Evolutionary conservation across 768 basidiomycete species (phyloP).

Genomic region (Boletus vermiculosoides): DNA sequence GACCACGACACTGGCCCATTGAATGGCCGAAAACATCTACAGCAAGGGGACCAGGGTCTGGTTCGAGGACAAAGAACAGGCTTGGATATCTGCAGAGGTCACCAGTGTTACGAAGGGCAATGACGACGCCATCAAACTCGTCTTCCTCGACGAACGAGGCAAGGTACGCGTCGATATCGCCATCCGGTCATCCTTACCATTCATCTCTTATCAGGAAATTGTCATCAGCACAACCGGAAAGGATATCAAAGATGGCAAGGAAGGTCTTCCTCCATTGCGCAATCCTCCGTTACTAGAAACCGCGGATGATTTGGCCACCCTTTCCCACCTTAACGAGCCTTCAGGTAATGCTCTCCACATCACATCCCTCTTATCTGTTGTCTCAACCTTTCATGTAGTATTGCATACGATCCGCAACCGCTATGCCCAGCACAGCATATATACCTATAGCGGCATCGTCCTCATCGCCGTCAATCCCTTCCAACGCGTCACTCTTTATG

Average conservation of each 20-base stretch:
- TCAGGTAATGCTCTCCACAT: conserved; percentile 59
- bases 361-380: not conserved
- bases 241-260: conserved; percentile 76
- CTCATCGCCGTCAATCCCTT: conserved; percentile 99
- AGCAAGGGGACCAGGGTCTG: conserved; percentile 87
- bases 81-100: conserved; percentile 92
- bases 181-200: not conserved
- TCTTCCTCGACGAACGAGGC: conserved; percentile 87
- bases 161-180: conserved; percentile 54
- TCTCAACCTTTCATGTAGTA: conserved; percentile 46
- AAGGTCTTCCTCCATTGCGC: conserved; percentile 85
- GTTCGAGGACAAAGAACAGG: conserved; percentile 93
- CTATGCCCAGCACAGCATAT: conserved; percentile 96
- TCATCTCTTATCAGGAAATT: conserved; percentile 56
- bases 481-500: conserved; percentile 95
- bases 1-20: conserved; percentile 40
- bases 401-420: conserved; percentile 96
- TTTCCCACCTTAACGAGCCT: conserved; percentile 97
- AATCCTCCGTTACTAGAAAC: conserved; percentile 97
- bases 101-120: conserved; percentile 57
- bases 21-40: conserved; percentile 92
- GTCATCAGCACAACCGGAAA: conserved; percentile 74
- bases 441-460: conserved; percentile 98
- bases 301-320: conserved; percentile 95
- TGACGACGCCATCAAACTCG: conserved; percentile 77